Base-by-base conservation (phyloP, 2,329 filamentous ascomycete species). In the Stachybotrys echinatus region DNA sequence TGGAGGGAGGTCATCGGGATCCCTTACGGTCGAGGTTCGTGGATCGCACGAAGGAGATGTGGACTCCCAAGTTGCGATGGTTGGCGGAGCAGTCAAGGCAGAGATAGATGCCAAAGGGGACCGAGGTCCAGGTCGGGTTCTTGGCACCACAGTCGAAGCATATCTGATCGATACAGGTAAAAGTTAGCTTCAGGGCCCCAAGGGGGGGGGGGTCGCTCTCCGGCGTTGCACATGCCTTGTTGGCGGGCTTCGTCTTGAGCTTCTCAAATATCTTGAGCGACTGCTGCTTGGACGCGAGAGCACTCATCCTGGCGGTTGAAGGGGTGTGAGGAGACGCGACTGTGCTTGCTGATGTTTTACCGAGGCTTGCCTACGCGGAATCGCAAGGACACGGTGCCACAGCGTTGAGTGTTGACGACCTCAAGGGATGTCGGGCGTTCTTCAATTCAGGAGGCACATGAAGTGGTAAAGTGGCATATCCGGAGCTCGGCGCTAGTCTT, bases 101-200 rank as follows among this genome's bases (percentile, higher is more conserved):
- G 20, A 99, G 84, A 69, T 97, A 99, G 69, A 99, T 97, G 65
- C 89, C 94, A 57, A 99, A 91, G 12, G 92, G 92, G 27, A 96
- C 92, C 6, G 92, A 97, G 7, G 92, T 95, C 94, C 94, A 99
- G 52, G 94, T 97, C 54, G 94, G 94, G 67, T 96, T 96, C 74
- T 97, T 97, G 64, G 91, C 88, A 67, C 89, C 86, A 73, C 94
- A 99, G 75, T 99, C 94, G 74, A 99, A 99, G 80, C 94, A 99
- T 76, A 95, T 83, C 92, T 95, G 57, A 42, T 54, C 23, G 38
- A 40, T 8, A 20, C 17, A 40, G 19, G 8, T n/a, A 7, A n/a
- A n/a, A 8, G 38, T 40, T 20, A 40, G 27, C 27, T 14, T 34
- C 14, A 14, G 27, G n/a, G n/a, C n/a, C n/a, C n/a, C n/a, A n/a